Conservation (phyloP, 2,329 filamentous ascomycete species). For the Alternaria arborescens region DNA sequence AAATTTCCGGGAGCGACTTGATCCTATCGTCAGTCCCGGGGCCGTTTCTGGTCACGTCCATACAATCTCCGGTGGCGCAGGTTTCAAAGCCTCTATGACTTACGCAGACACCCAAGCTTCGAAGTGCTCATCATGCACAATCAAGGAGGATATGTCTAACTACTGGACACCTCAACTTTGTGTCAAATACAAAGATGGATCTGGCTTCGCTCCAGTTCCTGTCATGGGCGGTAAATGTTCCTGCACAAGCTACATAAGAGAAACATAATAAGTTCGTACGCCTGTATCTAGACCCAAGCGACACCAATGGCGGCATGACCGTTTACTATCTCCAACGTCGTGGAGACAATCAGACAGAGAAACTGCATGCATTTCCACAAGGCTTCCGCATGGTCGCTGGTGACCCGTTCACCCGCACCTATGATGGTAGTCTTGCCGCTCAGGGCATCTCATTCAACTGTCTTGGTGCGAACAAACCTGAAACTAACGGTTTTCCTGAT, state of each 20-base stretch:
- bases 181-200: conserved; percentile 60
- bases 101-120: conserved; percentile 67
- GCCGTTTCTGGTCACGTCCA: conserved; percentile 70
- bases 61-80: conserved; percentile 74
- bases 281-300: conserved; percentile 41
- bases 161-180: conserved; percentile 81
- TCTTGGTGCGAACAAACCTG: conserved; percentile 54
- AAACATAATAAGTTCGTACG: no score
- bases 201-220: conserved; percentile 67
- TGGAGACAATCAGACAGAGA: conserved; percentile 64
- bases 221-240: conserved; percentile 53
- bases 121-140: conserved; percentile 72
- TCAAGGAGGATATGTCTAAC: conserved; percentile 65
- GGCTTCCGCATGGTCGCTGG: conserved; percentile 77
- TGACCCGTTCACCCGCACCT: conserved; percentile 66
- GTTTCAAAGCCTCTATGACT: conserved; percentile 69
- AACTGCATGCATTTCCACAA: conserved; percentile 73
- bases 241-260: no score
- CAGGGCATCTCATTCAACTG: conserved; percentile 67
- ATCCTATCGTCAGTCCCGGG: conserved; percentile 74
- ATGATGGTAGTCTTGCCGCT: conserved; percentile 54
- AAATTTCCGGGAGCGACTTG: conserved; percentile 61
- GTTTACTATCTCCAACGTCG: conserved; percentile 73
- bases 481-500: conserved; percentile 71
- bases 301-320: conserved; percentile 67